These are phyloP conservation scores for sorghum (Sorghum bicolor) DNA, from an alignment of 176 grass and related monocot genomes.

Conservation along the genomic window DNA sequence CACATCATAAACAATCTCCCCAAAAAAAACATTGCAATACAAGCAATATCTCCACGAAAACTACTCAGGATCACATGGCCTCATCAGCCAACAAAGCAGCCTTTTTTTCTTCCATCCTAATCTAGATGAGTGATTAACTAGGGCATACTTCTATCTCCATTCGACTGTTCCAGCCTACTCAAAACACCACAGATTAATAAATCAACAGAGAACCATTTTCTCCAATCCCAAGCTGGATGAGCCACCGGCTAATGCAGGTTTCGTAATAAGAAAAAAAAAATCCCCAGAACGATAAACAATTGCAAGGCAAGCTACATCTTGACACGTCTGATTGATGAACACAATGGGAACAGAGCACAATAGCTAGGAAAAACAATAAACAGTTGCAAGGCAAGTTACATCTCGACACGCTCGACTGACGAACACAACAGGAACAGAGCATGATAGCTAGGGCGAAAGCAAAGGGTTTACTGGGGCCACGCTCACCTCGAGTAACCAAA, in stretches of 20 bases:
- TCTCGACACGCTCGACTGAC: not conserved
- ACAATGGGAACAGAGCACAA: not conserved
- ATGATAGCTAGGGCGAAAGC: not conserved
- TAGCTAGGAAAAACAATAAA: not conserved
- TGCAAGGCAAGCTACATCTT: not conserved
- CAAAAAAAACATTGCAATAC: not conserved
- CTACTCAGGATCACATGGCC: not conserved
- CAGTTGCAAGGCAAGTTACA: not conserved
- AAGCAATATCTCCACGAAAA: not conserved
- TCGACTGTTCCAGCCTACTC: not conserved
- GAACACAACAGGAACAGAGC: not conserved
- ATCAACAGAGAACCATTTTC: not conserved
- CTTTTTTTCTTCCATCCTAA: not conserved
- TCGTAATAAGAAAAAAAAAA: not conserved
- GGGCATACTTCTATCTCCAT: not conserved
- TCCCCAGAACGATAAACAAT: not conserved
- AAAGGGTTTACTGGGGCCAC: not conserved
- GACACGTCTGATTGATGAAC: not conserved
- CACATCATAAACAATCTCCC: not conserved
- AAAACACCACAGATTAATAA: not conserved
- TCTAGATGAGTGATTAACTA: not conserved
- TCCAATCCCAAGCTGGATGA: not conserved
- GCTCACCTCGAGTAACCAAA: constrained; percentile 48
- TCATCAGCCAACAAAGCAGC: not conserved
- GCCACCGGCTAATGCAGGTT: not conserved